Conservation (phyloP, 371 early-diverging fungal genomes). For the Saksenaea oblongispora region DNA sequence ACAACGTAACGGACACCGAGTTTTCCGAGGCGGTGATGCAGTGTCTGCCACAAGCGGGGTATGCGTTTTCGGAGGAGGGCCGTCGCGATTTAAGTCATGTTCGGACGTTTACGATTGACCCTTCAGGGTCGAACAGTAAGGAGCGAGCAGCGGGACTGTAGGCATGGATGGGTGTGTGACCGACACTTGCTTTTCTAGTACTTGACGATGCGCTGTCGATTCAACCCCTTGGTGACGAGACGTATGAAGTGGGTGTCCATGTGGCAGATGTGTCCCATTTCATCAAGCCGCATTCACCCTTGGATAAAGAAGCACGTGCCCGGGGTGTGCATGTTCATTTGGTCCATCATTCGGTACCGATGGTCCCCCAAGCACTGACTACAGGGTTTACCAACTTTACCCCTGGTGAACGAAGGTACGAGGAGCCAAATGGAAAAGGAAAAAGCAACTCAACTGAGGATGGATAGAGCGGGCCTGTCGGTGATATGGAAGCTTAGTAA, state of each 20-base stretch:
- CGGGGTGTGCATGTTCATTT: constrained; percentile 95
- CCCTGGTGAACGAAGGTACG: constrained; percentile 31
- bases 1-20: constrained; percentile 53
- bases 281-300: constrained; percentile 76
- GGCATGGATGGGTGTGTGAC: too few relatives aligned
- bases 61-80: constrained; percentile 42
- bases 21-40: constrained; percentile 69
- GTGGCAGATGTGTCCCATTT: constrained; percentile 98
- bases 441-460: too few relatives aligned
- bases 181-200: constrained; percentile 12
- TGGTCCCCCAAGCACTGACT: constrained; percentile 92
- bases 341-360: constrained; percentile 87
- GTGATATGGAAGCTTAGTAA: constrained; percentile 81
- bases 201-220: constrained; percentile 95
- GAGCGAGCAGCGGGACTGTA: too few relatives aligned
- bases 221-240: constrained; percentile 59
- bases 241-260: constrained; percentile 89
- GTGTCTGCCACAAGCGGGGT: constrained; percentile 55
- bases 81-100: constrained; percentile 67
- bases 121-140: constrained; percentile 82
- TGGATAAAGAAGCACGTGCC: constrained; percentile 90
- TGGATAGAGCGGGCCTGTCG: too few relatives aligned
- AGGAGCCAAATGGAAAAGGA: not conserved
- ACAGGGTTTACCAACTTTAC: constrained; percentile 58
- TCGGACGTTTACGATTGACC: constrained; percentile 89